These are phyloP conservation scores for Capniomyces stellatus DNA, from an alignment of 371 early-diverging fungal species.

Conservation along the genomic window DNA sequence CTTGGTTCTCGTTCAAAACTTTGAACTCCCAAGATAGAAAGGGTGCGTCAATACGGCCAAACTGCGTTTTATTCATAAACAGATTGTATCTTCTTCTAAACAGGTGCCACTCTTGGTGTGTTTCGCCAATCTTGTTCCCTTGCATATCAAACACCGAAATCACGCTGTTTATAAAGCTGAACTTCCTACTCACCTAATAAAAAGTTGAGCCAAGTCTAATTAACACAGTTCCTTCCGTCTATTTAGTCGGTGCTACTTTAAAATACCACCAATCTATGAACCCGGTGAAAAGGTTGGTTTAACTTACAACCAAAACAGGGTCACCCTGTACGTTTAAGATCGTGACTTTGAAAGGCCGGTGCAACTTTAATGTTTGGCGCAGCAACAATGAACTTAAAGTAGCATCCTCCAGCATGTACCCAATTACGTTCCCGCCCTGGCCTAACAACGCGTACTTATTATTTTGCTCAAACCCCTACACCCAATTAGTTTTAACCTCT, in stretches of 20 bases:
- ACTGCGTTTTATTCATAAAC: slow-evolving; percentile 42
- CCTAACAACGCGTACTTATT: slow-evolving; percentile 70
- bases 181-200: slow-evolving; percentile 45
- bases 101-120: slow-evolving; percentile 81
- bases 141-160: slow-evolving; percentile 42
- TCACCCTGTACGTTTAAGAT: slow-evolving; percentile 51
- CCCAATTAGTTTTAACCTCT: neutral
- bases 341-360: slow-evolving; percentile 58
- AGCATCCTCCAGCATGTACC: slow-evolving; percentile 63
- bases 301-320: slow-evolving; percentile 39
- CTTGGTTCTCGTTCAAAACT: slow-evolving; percentile 40
- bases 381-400: slow-evolving; percentile 35
- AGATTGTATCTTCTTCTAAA: slow-evolving; percentile 65
- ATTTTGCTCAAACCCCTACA: slow-evolving; percentile 63
- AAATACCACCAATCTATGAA: no score
- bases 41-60: slow-evolving; percentile 59
- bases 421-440: slow-evolving; percentile 44
- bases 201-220: neutral
- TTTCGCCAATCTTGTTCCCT: slow-evolving; percentile 58
- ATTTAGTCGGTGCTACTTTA: slow-evolving; percentile 3
- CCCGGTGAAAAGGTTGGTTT: neutral
- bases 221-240: neutral
- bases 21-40: slow-evolving; percentile 69
- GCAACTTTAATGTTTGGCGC: slow-evolving; percentile 57
- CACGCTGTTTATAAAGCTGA: slow-evolving; percentile 58